phyloP scores from a whole-genome alignment of 179 eudicot genomes.

The Silene vulgaris region DNA sequence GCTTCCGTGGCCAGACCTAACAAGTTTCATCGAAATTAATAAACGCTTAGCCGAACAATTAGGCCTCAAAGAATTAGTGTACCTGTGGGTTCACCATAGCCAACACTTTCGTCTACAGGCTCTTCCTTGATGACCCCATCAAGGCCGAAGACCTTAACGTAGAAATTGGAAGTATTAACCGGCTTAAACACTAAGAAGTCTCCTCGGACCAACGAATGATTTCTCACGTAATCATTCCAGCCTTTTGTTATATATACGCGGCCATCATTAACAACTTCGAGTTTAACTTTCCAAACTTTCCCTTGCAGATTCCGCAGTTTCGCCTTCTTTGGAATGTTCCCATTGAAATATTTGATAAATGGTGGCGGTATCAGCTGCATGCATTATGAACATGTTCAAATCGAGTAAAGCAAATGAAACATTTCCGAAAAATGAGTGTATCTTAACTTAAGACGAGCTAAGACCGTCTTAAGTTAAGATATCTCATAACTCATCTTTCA shows the following conservation, averaged over 20 bases:
- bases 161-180: background rate
- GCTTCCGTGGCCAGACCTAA: background rate
- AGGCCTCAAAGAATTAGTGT: background rate
- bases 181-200: conserved; percentile 3
- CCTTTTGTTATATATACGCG: conserved; percentile 1
- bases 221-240: background rate
- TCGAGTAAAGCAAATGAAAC: background rate
- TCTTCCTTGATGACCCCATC: background rate
- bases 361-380: conserved; percentile 12
- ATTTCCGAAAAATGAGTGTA: too few relatives aligned
- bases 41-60: background rate
- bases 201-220: conserved; percentile 9
- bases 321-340: background rate
- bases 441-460: too few relatives aligned
- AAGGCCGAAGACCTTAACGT: background rate
- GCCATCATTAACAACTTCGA: background rate
- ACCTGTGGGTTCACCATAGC: too few relatives aligned
- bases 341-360: background rate
- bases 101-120: background rate
- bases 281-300: background rate
- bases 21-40: background rate
- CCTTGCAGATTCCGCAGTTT: background rate
- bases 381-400: background rate
- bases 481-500: too few relatives aligned
- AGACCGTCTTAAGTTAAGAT: too few relatives aligned